These are phyloP conservation scores for Sclerotinia sclerotiorum DNA, from an alignment of 2,329 filamentous ascomycete genomes.

Conservation along the genomic window DNA sequence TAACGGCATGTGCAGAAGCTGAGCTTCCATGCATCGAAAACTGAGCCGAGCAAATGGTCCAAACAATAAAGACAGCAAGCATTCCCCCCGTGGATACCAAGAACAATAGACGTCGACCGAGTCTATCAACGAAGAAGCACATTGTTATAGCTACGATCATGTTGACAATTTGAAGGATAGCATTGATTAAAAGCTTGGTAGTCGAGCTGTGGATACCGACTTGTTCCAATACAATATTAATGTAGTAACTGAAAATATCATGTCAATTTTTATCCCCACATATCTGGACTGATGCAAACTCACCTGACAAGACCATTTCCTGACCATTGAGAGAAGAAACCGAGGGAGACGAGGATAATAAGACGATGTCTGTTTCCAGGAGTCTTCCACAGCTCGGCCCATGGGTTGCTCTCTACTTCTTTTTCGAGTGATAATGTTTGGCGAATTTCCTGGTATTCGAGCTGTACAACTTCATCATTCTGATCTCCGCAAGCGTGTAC, in stretches of 20 bases:
- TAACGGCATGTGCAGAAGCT: slow-evolving; percentile 34
- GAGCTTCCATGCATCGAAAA: slow-evolving; percentile 27
- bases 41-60: slow-evolving; percentile 35
- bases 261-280: slow-evolving; percentile 2
- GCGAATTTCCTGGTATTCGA: slow-evolving; percentile 47
- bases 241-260: slow-evolving; percentile 37
- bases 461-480: slow-evolving; percentile 44
- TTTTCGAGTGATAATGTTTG: slow-evolving; percentile 47
- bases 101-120: slow-evolving; percentile 37
- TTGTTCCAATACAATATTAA: slow-evolving; percentile 42
- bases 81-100: slow-evolving; percentile 34
- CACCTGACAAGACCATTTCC: slow-evolving; percentile 50
- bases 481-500: slow-evolving; percentile 46
- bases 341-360: slow-evolving; percentile 53
- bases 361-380: slow-evolving; percentile 55
- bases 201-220: slow-evolving; percentile 43
- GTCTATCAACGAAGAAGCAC: slow-evolving; percentile 38
- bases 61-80: slow-evolving; percentile 39
- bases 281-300: not conserved
- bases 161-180: slow-evolving; percentile 32
- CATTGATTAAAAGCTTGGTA: slow-evolving; percentile 44
- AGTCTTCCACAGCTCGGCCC: slow-evolving; percentile 50
- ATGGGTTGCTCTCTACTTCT: slow-evolving; percentile 48
- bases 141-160: slow-evolving; percentile 34
- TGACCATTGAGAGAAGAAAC: slow-evolving; percentile 58